phyloP scores from a whole-genome alignment of 2,329 filamentous ascomycete genomes.

The Sclerotiophoma versabilis region DNA sequence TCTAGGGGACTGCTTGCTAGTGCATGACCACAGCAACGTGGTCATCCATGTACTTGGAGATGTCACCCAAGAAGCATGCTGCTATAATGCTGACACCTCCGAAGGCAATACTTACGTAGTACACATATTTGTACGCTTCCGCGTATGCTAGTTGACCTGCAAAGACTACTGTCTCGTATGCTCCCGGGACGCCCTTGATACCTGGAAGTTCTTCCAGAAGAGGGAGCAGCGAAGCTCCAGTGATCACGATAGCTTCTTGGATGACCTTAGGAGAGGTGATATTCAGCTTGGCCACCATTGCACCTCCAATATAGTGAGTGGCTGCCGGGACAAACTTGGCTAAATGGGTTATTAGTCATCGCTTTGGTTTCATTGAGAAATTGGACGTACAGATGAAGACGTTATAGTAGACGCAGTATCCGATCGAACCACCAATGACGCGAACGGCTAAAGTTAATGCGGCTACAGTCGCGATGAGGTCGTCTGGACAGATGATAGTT shows the following conservation, averaged over 20 bases:
- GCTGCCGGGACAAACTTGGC: slow-evolving; percentile 35
- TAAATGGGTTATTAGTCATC: not conserved
- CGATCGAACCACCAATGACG: slow-evolving; percentile 70
- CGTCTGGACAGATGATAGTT: slow-evolving; percentile 72
- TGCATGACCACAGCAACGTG: slow-evolving; percentile 25
- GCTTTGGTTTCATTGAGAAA: not conserved
- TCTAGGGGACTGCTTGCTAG: not conserved
- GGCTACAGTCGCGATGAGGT: slow-evolving; percentile 72
- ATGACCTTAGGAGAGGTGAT: slow-evolving; percentile 59
- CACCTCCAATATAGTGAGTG: slow-evolving; percentile 39
- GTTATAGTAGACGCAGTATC: slow-evolving; percentile 61
- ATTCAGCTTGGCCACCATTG: slow-evolving; percentile 58
- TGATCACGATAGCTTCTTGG: slow-evolving; percentile 53
- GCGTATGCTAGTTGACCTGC: slow-evolving; percentile 66
- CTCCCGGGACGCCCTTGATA: slow-evolving; percentile 56
- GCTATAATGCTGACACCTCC: slow-evolving; percentile 64
- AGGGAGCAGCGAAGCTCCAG: slow-evolving; percentile 54
- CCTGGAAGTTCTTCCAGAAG: slow-evolving; percentile 54
- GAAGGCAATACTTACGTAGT: slow-evolving; percentile 68
- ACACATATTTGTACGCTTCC: slow-evolving; percentile 67
- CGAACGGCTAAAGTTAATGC: slow-evolving; percentile 72
- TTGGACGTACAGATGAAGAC: slow-evolving; percentile 35
- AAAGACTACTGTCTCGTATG: slow-evolving; percentile 52
- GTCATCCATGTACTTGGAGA: slow-evolving; percentile 49
- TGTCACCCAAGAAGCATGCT: slow-evolving; percentile 65